A percentile compares a stretch with the other conserved stretches of the same genome.
These are phyloP conservation scores for Phlegmacium glaucopus DNA, from an alignment of 768 basidiomycete genomes.

Conservation along the genomic window DNA sequence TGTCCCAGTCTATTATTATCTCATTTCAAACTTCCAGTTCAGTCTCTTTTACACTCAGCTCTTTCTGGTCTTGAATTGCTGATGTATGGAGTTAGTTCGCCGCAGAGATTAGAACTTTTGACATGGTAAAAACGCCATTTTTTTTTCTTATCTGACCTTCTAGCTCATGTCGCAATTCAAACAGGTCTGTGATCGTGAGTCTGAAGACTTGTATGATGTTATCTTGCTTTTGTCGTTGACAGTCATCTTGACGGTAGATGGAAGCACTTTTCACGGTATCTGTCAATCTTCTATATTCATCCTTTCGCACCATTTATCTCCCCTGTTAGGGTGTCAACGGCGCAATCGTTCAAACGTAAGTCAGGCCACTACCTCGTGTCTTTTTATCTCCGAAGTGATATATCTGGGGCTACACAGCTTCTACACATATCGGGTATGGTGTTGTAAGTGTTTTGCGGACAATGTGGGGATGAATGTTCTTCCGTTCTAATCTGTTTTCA, in stretches of 20 bases:
- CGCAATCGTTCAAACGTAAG: constrained; percentile 48
- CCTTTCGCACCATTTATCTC: constrained; percentile 1
- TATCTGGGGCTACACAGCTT: constrained; percentile 31
- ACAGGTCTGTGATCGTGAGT: not conserved
- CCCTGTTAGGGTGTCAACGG: constrained; percentile 45
- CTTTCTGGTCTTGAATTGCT: not conserved
- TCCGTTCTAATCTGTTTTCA: not conserved
- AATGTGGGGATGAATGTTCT: not conserved
- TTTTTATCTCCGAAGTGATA: not conserved
- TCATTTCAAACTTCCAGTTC: constrained; percentile 40
- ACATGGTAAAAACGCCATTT: constrained; percentile 22
- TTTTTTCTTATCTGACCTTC: not conserved
- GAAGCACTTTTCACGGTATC: constrained; percentile 45
- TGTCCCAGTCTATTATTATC: constrained; percentile 45
- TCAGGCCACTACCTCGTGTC: not conserved
- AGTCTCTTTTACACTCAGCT: constrained; percentile 3
- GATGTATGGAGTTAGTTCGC: constrained; percentile 15
- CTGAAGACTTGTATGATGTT: constrained; percentile 40
- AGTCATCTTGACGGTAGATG: constrained; percentile 25
- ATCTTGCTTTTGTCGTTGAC: not conserved
- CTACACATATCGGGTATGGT: constrained; percentile 47
- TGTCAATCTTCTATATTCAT: not conserved
- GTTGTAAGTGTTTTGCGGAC: constrained; percentile 26
- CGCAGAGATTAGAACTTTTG: constrained; percentile 17
- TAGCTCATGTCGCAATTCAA: not conserved